A percentile compares a stretch with the other conserved stretches of the same genome.
Conservation (phyloP, 2,329 filamentous ascomycete species). For the Penicillium sp. region DNA sequence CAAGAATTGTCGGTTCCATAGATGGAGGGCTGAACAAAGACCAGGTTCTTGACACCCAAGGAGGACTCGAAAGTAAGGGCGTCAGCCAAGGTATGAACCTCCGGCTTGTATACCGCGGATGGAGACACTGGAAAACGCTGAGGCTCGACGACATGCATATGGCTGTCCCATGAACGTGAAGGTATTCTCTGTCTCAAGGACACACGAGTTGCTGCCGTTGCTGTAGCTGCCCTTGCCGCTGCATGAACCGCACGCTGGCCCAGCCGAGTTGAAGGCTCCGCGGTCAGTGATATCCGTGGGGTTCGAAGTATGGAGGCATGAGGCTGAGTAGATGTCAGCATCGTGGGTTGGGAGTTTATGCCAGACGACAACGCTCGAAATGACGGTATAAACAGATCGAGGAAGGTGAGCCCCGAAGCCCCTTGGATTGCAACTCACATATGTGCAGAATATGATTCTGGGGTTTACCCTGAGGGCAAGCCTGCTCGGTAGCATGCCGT, state of each 20-base stretch:
- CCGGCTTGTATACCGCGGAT: conserved; percentile 55
- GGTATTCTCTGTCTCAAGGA: conserved; percentile 32
- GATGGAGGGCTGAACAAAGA: conserved; percentile 63
- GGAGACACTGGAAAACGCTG: conserved; percentile 51
- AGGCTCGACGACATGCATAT: conserved; percentile 65
- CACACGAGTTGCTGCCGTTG: neutral
- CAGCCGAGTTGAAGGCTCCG: conserved; percentile 6
- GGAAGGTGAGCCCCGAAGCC: neutral
- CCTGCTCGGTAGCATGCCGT: conserved; percentile 18
- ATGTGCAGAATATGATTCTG: conserved; percentile 14
- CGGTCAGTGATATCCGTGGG: conserved; percentile 20
- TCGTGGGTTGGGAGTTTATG: conserved; percentile 11
- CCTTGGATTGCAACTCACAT: conserved; percentile 17
- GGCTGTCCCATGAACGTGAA: conserved; percentile 58
- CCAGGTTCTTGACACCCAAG: conserved; percentile 57
- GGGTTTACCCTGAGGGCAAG: conserved; percentile 9
- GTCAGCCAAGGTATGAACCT: conserved; percentile 52
- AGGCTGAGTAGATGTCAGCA: conserved; percentile 30
- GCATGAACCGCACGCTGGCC: conserved; percentile 17
- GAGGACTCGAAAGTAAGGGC: conserved; percentile 54
- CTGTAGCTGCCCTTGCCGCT: neutral
- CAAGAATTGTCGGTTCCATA: conserved; percentile 64
- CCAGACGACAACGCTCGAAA: neutral
- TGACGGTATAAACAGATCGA: neutral
- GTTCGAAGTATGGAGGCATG: conserved; percentile 18